Evolutionary conservation across 1,139 yeast species (phyloP).

Genomic region (Pichia inconspicua): DNA sequence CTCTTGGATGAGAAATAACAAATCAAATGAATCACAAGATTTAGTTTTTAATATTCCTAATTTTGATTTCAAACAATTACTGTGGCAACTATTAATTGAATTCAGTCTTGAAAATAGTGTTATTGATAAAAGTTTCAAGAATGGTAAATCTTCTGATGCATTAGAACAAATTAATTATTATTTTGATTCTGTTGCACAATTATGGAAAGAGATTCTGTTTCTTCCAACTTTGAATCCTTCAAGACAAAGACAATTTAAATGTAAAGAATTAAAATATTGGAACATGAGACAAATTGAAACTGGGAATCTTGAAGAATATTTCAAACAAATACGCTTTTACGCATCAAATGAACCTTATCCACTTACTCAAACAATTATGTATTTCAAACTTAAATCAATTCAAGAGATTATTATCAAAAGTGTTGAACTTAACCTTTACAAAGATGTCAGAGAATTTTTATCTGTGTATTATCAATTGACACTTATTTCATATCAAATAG

Average conservation of each 20-base stretch:
- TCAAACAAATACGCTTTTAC: constrained; percentile 5
- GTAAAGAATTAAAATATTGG: constrained; percentile 53
- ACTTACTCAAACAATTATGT: constrained; percentile 8
- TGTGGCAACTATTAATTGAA: constrained; percentile 16
- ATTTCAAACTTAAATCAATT: constrained; percentile 57
- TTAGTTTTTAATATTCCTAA: constrained; percentile 35
- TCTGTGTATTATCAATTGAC: constrained; percentile 37
- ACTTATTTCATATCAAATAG: constrained; percentile 56
- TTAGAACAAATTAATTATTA: constrained; percentile 9
- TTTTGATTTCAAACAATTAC: constrained; percentile 16
- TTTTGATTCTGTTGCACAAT: constrained; percentile 9
- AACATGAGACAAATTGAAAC: constrained; percentile 56
- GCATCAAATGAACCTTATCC: constrained; percentile 5
- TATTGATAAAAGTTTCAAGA: constrained; percentile 5
- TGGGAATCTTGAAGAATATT: constrained; percentile 10
- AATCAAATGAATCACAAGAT: constrained; percentile 43
- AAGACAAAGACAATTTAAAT: constrained; percentile 68
- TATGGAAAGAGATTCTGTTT: constrained; percentile 9
- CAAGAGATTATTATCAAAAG: constrained; percentile 65
- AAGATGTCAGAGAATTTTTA: constrained; percentile 52
- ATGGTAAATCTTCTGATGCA: not conserved
- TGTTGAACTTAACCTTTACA: constrained; percentile 68
- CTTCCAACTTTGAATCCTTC: constrained; percentile 45
- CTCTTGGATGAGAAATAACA: constrained; percentile 3
- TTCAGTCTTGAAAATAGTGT: constrained; percentile 16